Base-by-base conservation (phyloP, 345 rosid species). In the Cardamine resedifolia region DNA sequence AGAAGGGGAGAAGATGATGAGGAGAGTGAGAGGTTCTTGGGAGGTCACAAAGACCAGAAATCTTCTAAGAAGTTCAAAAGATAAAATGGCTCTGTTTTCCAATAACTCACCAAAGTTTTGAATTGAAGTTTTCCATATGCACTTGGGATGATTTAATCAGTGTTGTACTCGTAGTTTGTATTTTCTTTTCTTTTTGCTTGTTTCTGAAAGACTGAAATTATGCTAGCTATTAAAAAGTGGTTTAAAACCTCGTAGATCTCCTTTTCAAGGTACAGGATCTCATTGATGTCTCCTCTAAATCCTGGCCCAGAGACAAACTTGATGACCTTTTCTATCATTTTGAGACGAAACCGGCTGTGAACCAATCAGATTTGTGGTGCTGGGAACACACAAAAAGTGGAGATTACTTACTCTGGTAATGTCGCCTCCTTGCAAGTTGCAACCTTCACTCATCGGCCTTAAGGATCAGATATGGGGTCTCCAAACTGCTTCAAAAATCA, bases 1-100 rank as follows among this genome's bases (percentile, higher is more conserved):
- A 79, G 82, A 63, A 70, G 81, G 33, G 89, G 81, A 64, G 90
- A 80, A 28, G 89, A 80, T 1, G 92, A 83, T 11, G 97, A 86
- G 3, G 87, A 86, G 4, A 56, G 90, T 36, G 87, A 79, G 62
- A 87, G 80, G 69, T 85, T 80, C 33, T 48, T 89, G 19, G 84
- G 85, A 52, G 36, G 56, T 31, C 79, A 79, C 71, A 83, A 47
- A 19, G 85, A 82, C 74, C 79, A 78, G 70, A 82, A 78, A 76
- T 53, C 70, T 34, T 77, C 74, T 62, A 85, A 80, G 81, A 87
- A 82, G 81, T 58, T 43, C 31, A 81, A 66, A 68, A 60, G 81
- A 24, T 79, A 68, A 67, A 48, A 38, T 52, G 20, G 9, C 20
- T 28, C 21, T 30, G 47, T 27, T 28, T 63, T 57, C 43, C 18